These are phyloP conservation scores for Arachis hypogaea DNA, from an alignment of 306 rosid genomes.

Conservation along the genomic window DNA sequence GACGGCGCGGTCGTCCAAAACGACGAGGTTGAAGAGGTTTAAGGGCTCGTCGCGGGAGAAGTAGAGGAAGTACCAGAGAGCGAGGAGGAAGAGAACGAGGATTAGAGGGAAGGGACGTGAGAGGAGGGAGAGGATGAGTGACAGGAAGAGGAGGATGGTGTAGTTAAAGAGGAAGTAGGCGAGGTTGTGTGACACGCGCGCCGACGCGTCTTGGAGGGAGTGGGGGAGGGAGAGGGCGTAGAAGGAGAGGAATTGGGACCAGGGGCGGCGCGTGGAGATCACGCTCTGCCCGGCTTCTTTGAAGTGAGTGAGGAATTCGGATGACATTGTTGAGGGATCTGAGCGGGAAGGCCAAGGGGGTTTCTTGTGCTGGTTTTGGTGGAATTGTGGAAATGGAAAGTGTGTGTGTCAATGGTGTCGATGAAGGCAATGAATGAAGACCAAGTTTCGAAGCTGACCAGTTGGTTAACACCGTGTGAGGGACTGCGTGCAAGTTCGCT, in stretches of 20 bases:
- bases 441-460: not conserved
- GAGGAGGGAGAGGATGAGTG: slow-evolving; percentile 58
- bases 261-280: slow-evolving; percentile 60
- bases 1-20: slow-evolving; percentile 45
- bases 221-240: slow-evolving; percentile 55
- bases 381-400: not conserved
- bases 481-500: too few species aligned
- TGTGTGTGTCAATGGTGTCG: not conserved
- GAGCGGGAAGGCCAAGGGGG: not conserved
- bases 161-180: slow-evolving; percentile 68
- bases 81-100: slow-evolving; percentile 44
- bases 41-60: slow-evolving; percentile 60
- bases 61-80: slow-evolving; percentile 66
- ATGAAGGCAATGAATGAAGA: not conserved
- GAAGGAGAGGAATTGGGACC: slow-evolving; percentile 50
- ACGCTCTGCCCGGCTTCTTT: slow-evolving; percentile 47
- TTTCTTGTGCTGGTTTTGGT: not conserved
- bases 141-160: slow-evolving; percentile 40
- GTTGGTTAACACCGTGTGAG: too few species aligned
- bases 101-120: slow-evolving; percentile 55
- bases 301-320: slow-evolving; percentile 46
- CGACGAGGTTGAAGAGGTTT: slow-evolving; percentile 34
- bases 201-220: slow-evolving; percentile 51
- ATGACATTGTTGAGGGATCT: slow-evolving; percentile 12
- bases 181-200: slow-evolving; percentile 58